phyloP scores from a whole-genome alignment of 345 rosid genomes.

The Psidium guajava region DNA sequence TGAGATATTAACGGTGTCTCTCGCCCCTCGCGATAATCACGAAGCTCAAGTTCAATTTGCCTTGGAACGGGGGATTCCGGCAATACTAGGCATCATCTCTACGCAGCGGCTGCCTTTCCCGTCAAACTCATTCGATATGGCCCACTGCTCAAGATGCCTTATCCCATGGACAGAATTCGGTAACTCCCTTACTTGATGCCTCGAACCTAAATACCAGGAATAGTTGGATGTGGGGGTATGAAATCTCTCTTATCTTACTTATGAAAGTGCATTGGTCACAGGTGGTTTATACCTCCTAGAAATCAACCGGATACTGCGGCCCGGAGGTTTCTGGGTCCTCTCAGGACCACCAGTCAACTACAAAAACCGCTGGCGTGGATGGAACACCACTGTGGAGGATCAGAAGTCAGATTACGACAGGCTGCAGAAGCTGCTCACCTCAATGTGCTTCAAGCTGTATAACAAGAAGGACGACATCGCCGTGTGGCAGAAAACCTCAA shows the following conservation, averaged over 20 bases:
- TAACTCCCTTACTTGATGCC: conserved; percentile 8
- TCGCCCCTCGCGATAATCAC: conserved; percentile 97
- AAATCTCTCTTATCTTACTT: not conserved
- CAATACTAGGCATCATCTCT: conserved; percentile 93
- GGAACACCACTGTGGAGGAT: conserved; percentile 95
- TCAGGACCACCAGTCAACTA: conserved; percentile 99
- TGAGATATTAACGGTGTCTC: conserved; percentile 77
- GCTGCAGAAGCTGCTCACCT: conserved; percentile 60
- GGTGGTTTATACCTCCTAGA: conserved; percentile 95
- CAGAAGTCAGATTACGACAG: conserved; percentile 78
- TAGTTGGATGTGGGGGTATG: not conserved
- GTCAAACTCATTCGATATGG: conserved; percentile 93
- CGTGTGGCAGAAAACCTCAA: conserved; percentile 88
- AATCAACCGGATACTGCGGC: conserved; percentile 83
- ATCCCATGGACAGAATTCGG: conserved; percentile 99
- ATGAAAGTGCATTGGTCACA: conserved; percentile 12
- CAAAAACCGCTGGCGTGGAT: conserved; percentile 83
- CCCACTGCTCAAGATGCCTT: conserved; percentile 99
- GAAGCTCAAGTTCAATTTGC: conserved; percentile 99
- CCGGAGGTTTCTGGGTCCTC: conserved; percentile 98
- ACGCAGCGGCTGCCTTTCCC: conserved; percentile 97
- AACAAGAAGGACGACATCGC: conserved; percentile 86
- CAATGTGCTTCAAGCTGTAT: conserved; percentile 90
- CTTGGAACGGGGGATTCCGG: conserved; percentile 95
- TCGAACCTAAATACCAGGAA: not conserved